phyloP scores from a whole-genome alignment of 2,329 filamentous ascomycete genomes.

The Pezicula carpinea region DNA sequence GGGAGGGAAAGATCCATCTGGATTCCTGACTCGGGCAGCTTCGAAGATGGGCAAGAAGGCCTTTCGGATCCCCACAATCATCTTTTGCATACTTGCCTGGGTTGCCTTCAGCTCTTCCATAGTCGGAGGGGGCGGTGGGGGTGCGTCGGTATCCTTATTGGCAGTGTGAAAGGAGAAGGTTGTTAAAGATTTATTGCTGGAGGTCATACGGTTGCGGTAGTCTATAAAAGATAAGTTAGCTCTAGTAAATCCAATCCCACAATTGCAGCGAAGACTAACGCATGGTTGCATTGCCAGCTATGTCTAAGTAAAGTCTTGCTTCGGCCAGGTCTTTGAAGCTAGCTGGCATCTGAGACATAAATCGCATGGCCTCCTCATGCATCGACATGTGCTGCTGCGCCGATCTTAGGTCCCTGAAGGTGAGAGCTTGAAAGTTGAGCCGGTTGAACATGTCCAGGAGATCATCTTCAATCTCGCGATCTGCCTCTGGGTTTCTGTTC shows the following conservation, averaged over 20 bases:
- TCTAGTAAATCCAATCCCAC: neutral
- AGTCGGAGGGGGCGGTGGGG: no score
- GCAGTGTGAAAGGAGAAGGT: no score
- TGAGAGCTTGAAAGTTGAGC: constrained; percentile 9
- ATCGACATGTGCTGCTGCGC: neutral
- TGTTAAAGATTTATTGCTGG: no score
- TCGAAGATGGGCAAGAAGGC: no score
- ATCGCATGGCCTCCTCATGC: neutral
- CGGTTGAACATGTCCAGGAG: constrained; percentile 5
- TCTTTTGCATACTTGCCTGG: no score
- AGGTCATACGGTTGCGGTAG: no score
- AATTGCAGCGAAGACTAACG: constrained; percentile 2
- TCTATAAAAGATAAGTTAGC: neutral
- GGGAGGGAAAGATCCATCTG: no score
- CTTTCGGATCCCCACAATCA: no score
- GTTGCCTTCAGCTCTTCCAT: no score
- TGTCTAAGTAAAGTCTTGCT: constrained; percentile 7
- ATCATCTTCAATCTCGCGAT: constrained; percentile 6
- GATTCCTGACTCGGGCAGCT: no score
- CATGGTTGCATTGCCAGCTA: constrained; percentile 3
- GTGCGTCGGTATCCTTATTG: no score
- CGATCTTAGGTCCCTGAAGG: constrained; percentile 4
- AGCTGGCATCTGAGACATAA: constrained; percentile 4
- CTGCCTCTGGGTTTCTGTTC: neutral
- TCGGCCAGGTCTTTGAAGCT: constrained; percentile 5